These are phyloP conservation scores for Chloromonas sp. DNA, from an alignment of 163 green algal genomes.

Conservation along the genomic window DNA sequence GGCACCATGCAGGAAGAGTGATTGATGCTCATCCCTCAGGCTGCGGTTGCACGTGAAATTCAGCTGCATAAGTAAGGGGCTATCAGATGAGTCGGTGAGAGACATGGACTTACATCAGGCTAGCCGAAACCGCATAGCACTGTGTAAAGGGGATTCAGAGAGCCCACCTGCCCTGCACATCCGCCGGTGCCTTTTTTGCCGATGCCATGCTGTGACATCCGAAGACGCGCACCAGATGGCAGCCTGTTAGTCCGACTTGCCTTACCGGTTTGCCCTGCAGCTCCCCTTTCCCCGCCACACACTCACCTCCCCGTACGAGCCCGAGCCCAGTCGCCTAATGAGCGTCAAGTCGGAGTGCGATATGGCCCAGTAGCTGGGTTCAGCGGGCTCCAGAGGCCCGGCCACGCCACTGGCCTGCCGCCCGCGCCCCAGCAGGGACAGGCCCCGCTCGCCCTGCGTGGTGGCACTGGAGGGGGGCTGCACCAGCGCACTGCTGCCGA, in stretches of 20 bases:
- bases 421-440: neutral
- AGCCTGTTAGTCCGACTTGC: neutral
- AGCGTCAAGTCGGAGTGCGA: neutral
- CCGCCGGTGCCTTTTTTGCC: no score
- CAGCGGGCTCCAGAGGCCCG: neutral
- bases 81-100: no score
- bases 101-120: no score
- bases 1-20: no score
- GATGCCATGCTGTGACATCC: no score
- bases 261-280: no score
- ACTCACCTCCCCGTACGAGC: conserved; percentile 2
- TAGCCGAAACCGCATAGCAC: no score
- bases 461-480: no score
- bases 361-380: neutral
- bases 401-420: neutral
- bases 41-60: neutral
- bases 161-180: neutral
- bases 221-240: neutral
- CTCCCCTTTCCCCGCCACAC: neutral
- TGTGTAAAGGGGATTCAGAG: neutral
- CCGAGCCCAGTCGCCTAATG: neutral
- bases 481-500: neutral
- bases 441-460: neutral
- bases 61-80: neutral
- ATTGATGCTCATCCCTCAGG: no score